A percentile compares a stretch with the other conserved stretches of the same genome.
Conservation (phyloP, 805 yeast genomes). For the Pichia paraexigua region DNA sequence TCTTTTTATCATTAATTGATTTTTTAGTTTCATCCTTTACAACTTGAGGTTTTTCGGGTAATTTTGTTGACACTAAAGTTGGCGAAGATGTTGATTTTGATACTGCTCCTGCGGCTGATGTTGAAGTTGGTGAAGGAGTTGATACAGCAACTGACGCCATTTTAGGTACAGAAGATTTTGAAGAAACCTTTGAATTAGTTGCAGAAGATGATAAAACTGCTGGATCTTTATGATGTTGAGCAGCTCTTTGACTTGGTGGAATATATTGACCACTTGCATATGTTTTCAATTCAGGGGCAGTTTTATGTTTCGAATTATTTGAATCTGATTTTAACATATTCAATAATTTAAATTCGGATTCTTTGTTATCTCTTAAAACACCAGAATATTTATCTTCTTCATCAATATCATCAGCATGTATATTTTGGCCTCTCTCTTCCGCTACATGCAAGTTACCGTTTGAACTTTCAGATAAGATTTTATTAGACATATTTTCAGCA, state of each 20-base stretch:
- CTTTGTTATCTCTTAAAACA: conserved; percentile 51
- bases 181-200: neutral
- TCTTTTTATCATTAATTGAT: neutral
- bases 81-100: neutral
- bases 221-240: conserved; percentile 49
- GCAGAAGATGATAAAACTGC: conserved; percentile 51
- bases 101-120: conserved; percentile 1
- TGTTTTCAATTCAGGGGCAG: conserved; percentile 14
- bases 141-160: neutral
- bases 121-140: neutral
- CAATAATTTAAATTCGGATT: conserved; percentile 20
- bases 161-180: neutral
- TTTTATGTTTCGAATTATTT: neutral
- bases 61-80: neutral
- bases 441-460: conserved; percentile 74
- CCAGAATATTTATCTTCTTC: conserved; percentile 97
- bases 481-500: conserved; percentile 76
- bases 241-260: conserved; percentile 51
- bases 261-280: conserved; percentile 36
- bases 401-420: conserved; percentile 82
- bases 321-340: conserved; percentile 17
- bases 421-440: conserved; percentile 76
- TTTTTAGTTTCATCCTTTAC: neutral
- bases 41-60: neutral
- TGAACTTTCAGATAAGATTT: conserved; percentile 61